Evolutionary conservation across 441 rosid genomes (phyloP), one percentile per base, ranked within the genome.

Genomic region (Flueggea neowawraea): DNA sequence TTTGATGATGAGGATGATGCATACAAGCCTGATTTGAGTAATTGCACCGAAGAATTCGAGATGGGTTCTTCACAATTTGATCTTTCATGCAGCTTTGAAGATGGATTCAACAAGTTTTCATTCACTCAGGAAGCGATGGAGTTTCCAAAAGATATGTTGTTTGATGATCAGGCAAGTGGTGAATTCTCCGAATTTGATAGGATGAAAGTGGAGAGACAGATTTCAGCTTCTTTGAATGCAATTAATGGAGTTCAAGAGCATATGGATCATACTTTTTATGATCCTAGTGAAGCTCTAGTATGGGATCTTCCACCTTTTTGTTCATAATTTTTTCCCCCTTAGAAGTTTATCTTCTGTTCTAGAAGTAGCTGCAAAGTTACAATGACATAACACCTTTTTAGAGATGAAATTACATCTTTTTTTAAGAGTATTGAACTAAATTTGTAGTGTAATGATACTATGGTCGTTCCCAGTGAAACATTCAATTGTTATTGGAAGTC

Each of bases 261-360:
- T 31, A 80, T 85, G 75, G 84, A 82, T 36, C 41, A 36, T 17
- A 67, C 78, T 17, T 60, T 77, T 57, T 65, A 79, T 65, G 90
- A 84, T 74, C 71, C 85, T 45, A 39, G 48, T 55, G 88, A 88
- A 65, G 75, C 84, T 58, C 54, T 87, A 5, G 13, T 44, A 13
- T 88, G 95, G 95, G 95, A 88, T 77, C 89, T 88, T 63, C 88
- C 95, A 28, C 84, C 89, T 12, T 61, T 81, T 39, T 80, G 73
- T 58, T 86, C 81, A 55, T 69, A 75, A 70, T 53, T n/a, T 28
- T 17, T n/a, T 28, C 31, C 31, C 15, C 59, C 60, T 13, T 8
- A 69, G 55, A 16, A 53, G 17, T 53, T 54, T 64, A 4, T 47
- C 14, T 36, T 36, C 41, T 36, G 41, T 36, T 36, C 1, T 36